Evolutionary conservation across 768 basidiomycete genomes (phyloP).

Genomic region (Neoboletus subvelutipes): DNA sequence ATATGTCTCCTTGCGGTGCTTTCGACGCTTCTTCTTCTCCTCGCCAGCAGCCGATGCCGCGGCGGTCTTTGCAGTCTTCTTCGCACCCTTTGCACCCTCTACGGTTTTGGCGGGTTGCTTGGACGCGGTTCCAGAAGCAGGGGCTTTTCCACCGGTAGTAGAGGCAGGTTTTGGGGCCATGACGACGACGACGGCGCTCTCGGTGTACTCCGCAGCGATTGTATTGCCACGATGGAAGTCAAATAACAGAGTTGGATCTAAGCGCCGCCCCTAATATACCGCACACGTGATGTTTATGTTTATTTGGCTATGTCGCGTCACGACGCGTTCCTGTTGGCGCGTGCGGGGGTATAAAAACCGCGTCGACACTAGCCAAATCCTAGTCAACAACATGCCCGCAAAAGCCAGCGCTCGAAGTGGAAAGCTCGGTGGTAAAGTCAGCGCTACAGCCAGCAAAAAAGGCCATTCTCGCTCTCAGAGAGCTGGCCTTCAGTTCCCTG

Average conservation of each 20-base stretch:
- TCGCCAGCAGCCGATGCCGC: constrained; percentile 59
- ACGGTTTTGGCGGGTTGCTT: constrained; percentile 64
- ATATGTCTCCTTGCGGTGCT: constrained; percentile 88
- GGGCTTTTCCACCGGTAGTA: constrained; percentile 65
- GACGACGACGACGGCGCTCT: constrained; percentile 6
- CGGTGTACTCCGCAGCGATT: not conserved
- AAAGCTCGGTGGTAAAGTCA: constrained; percentile 55
- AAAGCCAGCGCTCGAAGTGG: constrained; percentile 21
- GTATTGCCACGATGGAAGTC: constrained; percentile 21
- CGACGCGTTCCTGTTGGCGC: constrained; percentile 40
- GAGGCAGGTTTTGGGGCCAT: constrained; percentile 68
- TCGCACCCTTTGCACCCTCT: constrained; percentile 65
- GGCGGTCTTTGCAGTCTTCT: constrained; percentile 63
- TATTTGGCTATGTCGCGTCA: constrained; percentile 35
- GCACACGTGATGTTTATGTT: constrained; percentile 30
- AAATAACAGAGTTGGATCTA: constrained; percentile 1
- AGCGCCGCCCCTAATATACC: constrained; percentile 36
- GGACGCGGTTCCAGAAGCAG: constrained; percentile 54
- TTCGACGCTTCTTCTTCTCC: constrained; percentile 90
- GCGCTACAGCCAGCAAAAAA: constrained; percentile 38
- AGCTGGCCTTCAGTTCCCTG: constrained; percentile 84
- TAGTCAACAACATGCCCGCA: constrained; percentile 24
- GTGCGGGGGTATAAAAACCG: constrained; percentile 25
- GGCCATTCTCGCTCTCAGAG: constrained; percentile 69
- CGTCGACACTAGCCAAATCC: not conserved